Conservation (phyloP, 495 filamentous ascomycete genomes). For the Collariella sp. region DNA sequence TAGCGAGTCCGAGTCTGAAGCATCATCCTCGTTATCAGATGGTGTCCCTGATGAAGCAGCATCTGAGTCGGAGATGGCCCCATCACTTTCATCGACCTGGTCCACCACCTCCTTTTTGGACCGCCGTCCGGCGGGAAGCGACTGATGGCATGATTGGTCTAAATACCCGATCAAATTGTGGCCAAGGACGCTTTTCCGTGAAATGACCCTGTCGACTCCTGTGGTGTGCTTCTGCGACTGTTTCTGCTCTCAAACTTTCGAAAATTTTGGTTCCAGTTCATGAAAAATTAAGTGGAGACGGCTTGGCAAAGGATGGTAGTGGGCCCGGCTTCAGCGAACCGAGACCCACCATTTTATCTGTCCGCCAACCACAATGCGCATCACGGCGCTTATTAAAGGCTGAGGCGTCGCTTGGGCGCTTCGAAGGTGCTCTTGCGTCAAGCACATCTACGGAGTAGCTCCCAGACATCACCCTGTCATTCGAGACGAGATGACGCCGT, state of each 20-base stretch:
- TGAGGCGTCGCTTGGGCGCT: background rate
- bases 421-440: background rate
- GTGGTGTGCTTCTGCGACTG: background rate
- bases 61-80: conserved; percentile 1
- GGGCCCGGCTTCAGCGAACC: background rate
- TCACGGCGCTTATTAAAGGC: conserved; percentile 6
- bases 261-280: conserved; percentile 9
- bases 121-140: conserved; percentile 6
- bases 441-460: no score
- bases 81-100: background rate
- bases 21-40: background rate
- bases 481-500: no score
- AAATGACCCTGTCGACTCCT: background rate
- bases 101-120: background rate
- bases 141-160: conserved; percentile 19
- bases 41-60: background rate
- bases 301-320: background rate
- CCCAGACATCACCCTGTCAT: no score
- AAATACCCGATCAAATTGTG: background rate
- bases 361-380: background rate
- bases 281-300: background rate
- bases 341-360: background rate
- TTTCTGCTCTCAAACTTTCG: conserved; percentile 1
- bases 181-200: background rate
- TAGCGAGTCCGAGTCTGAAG: conserved; percentile 34